These are phyloP conservation scores for Pleurotus eryngii DNA, from an alignment of 768 basidiomycete species.

Conservation along the genomic window DNA sequence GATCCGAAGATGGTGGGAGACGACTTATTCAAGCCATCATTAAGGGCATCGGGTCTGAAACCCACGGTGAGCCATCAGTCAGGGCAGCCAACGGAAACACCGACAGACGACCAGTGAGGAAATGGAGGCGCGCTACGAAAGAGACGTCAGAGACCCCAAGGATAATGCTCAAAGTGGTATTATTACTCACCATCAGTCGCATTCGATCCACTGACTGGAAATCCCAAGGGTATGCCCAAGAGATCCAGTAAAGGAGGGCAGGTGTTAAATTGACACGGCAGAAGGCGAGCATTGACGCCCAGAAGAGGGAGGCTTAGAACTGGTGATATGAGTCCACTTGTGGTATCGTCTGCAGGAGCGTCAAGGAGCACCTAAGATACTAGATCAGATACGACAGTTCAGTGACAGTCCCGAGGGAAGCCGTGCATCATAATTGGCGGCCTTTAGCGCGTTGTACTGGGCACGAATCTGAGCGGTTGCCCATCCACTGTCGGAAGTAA, in stretches of 20 bases:
- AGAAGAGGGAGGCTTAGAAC: not conserved
- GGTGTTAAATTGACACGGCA: constrained; percentile 7
- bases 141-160: too few species aligned
- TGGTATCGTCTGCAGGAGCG: constrained; percentile 1
- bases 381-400: not conserved
- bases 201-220: not conserved
- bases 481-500: constrained; percentile 4
- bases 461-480: constrained; percentile 6
- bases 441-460: constrained; percentile 4
- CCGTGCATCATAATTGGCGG: constrained; percentile 3
- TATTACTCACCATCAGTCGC: not conserved
- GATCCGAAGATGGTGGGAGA: constrained; percentile 25
- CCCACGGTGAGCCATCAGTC: not conserved
- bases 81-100: not conserved
- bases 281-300: not conserved
- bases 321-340: not conserved
- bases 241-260: constrained; percentile 1
- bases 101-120: constrained; percentile 11
- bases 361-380: not conserved
- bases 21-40: constrained; percentile 29
- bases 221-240: constrained; percentile 2
- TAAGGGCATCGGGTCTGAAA: constrained; percentile 8
- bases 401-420: not conserved
- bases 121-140: constrained; percentile 12
- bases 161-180: too few species aligned